A percentile compares a stretch with the other conserved stretches of the same genome.
Conservation (phyloP, 805 yeast genomes). For the Starmerella sirachaensis region DNA sequence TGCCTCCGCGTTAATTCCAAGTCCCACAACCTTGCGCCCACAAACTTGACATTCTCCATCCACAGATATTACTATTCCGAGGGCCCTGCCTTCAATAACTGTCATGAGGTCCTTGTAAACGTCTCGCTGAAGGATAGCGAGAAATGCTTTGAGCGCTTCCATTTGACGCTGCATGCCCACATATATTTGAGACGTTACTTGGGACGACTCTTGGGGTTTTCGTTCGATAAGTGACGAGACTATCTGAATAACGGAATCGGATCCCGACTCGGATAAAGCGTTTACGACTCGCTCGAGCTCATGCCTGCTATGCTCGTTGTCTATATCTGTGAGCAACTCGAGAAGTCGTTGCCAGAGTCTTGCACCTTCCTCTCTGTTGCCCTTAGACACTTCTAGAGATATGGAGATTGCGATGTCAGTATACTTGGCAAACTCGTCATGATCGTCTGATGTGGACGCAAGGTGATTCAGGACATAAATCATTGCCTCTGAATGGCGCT, state of each 20-base stretch:
- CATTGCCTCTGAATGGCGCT: conserved; percentile 24
- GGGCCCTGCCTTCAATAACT: conserved; percentile 33
- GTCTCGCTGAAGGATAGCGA: conserved; percentile 40
- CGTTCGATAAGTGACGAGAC: conserved; percentile 4
- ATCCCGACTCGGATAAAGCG: conserved; percentile 4
- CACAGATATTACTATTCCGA: conserved; percentile 53
- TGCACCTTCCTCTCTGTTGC: conserved; percentile 24
- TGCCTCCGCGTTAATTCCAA: conserved; percentile 39
- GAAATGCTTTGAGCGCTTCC: conserved; percentile 8
- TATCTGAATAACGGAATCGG: background rate
- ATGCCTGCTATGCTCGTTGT: background rate
- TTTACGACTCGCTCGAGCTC: conserved; percentile 1
- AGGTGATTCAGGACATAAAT: conserved; percentile 25
- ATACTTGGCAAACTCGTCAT: conserved; percentile 12
- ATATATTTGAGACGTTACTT: conserved; percentile 7
- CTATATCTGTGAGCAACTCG: conserved; percentile 29
- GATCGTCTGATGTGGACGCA: conserved; percentile 4
- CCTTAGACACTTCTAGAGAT: conserved; percentile 17
- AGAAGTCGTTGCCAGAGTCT: conserved; percentile 33
- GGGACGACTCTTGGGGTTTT: background rate
- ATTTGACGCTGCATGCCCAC: conserved; percentile 7
- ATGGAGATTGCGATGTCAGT: conserved; percentile 20
- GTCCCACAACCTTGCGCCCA: conserved; percentile 63
- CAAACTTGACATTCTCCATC: conserved; percentile 61
- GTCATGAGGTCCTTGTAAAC: conserved; percentile 37